These are phyloP conservation scores for Fusarium sp. DNA, from an alignment of 2,329 filamentous ascomycete genomes.

Conservation along the genomic window DNA sequence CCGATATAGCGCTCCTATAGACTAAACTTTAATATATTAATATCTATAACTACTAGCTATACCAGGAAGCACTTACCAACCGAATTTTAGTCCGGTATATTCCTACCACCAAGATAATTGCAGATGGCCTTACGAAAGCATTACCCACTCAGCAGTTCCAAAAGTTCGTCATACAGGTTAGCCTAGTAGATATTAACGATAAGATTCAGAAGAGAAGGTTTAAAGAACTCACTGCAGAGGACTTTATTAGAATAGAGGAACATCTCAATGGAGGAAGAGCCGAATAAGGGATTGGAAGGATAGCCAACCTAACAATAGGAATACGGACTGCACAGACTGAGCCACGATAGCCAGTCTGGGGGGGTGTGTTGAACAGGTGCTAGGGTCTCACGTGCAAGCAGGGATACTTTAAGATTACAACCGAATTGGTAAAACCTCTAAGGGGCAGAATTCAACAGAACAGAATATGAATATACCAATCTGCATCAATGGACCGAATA, in stretches of 20 bases:
- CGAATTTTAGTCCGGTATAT: neutral
- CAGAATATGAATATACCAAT: neutral
- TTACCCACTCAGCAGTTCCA: neutral
- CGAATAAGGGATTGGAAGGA: neutral
- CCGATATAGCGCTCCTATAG: neutral
- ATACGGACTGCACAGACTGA: neutral
- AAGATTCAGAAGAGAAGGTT: neutral
- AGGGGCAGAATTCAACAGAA: neutral
- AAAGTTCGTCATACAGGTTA: neutral
- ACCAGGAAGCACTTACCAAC: neutral
- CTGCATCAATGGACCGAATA: neutral
- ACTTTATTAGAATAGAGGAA: neutral
- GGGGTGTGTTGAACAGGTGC: neutral
- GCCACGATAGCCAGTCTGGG: neutral
- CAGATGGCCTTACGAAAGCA: neutral
- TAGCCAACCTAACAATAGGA: neutral
- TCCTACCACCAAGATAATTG: neutral
- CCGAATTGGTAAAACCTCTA: neutral
- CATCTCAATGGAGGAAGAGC: neutral
- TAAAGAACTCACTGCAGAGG: neutral
- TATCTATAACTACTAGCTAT: conserved; percentile 9
- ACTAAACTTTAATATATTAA: neutral
- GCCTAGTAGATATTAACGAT: neutral
- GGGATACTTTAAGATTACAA: neutral
- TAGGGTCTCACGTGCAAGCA: neutral